Conservation (phyloP, 306 rosid species). For the Trifolium repens region DNA sequence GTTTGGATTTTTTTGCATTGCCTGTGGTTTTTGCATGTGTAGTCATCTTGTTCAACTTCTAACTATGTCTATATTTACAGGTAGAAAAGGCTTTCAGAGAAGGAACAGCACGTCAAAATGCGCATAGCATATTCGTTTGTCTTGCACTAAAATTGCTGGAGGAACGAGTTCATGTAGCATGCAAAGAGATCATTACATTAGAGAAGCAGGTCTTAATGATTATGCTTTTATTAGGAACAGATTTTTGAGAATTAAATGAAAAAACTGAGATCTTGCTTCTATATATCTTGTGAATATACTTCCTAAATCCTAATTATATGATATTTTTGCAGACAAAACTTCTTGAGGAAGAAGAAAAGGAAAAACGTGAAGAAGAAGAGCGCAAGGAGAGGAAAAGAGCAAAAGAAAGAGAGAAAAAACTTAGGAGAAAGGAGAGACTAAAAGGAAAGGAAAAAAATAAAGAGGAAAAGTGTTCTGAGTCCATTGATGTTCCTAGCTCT, state of each 20-base stretch:
- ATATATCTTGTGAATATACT: conserved; percentile 34
- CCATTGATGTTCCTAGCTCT: conserved; percentile 48
- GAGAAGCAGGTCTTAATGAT: conserved; percentile 85
- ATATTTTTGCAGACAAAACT: conserved; percentile 77
- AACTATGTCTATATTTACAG: conserved; percentile 55
- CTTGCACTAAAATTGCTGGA: conserved; percentile 93
- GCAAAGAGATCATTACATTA: conserved; percentile 91
- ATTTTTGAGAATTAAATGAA: neutral
- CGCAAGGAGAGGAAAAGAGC: conserved; percentile 91
- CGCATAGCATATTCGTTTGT: conserved; percentile 96
- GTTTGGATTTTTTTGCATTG: conserved; percentile 21
- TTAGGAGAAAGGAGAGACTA: conserved; percentile 91
- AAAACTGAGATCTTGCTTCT: conserved; percentile 19
- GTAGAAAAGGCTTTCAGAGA: conserved; percentile 98
- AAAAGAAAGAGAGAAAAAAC: conserved; percentile 91
- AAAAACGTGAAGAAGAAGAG: conserved; percentile 96
- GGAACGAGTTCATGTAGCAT: conserved; percentile 95
- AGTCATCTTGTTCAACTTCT: conserved; percentile 42
- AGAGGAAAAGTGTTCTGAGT: conserved; percentile 61
- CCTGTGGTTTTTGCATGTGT: neutral
- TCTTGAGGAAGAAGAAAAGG: conserved; percentile 99
- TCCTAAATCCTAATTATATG: conserved; percentile 39
- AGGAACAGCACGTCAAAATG: conserved; percentile 99
- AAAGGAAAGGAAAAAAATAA: conserved; percentile 91
- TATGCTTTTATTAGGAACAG: conserved; percentile 36